Evolutionary conservation across 1,139 yeast genomes (phyloP).

Genomic region (Magnusiomyces starmeri): DNA sequence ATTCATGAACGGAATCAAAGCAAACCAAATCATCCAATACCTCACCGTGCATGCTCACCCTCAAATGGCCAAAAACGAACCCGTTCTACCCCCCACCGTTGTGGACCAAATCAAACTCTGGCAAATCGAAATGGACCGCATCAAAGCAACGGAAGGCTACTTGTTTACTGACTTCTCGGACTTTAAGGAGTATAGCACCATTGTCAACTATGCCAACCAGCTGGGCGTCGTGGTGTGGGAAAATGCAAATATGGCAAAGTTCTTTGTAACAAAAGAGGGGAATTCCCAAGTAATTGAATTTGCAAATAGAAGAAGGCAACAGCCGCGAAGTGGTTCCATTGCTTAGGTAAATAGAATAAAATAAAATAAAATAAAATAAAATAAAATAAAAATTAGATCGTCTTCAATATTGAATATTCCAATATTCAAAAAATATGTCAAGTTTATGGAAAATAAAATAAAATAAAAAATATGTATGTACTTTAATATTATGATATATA

Average conservation of each 20-base stretch:
- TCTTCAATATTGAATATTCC: too few species aligned
- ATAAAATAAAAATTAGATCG: too few species aligned
- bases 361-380: too few species aligned
- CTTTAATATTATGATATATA: too few species aligned
- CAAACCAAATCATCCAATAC: slow-evolving; percentile 88
- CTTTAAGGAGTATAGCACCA: slow-evolving; percentile 66
- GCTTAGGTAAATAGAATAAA: too few species aligned
- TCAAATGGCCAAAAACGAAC: slow-evolving; percentile 54
- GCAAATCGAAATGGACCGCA: slow-evolving; percentile 94
- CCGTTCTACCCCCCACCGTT: slow-evolving; percentile 83
- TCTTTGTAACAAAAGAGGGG: slow-evolving; percentile 83
- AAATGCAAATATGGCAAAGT: slow-evolving; percentile 56
- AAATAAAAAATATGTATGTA: too few species aligned
- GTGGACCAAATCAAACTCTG: slow-evolving; percentile 91
- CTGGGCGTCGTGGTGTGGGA: slow-evolving; percentile 87
- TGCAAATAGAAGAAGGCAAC: slow-evolving; percentile 52
- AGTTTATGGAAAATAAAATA: too few species aligned
- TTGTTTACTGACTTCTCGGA: slow-evolving; percentile 78
- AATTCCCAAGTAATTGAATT: slow-evolving; percentile 79
- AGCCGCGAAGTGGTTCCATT: too few species aligned
- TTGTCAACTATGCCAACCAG: slow-evolving; percentile 76
- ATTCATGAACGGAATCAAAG: slow-evolving; percentile 79
- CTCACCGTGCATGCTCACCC: slow-evolving; percentile 91
- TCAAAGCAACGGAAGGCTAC: slow-evolving; percentile 81
- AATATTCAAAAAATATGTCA: too few species aligned